Evolutionary conservation across 352 stramenopile species (phyloP), one percentile per base, ranked within the genome.

Genomic region (Pythium volutum): DNA sequence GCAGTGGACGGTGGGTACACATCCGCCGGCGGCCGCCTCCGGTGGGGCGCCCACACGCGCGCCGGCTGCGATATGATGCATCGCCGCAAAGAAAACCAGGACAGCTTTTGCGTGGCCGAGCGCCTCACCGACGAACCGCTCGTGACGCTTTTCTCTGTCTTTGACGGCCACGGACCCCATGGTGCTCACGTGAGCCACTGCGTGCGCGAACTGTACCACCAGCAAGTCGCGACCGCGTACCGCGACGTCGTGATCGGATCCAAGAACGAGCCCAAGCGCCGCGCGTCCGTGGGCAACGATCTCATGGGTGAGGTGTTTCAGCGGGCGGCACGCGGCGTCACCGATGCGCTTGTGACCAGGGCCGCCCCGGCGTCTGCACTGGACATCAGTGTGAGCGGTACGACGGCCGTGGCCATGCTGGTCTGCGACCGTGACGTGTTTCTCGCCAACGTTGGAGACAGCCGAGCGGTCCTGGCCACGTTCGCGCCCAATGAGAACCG

Each of bases 81-180:
- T n/a, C 78, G 84, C n/a, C 76, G 84, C 3, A 93, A 93, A 45
- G 81, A 93, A 66, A 93, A 93, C 65, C 84, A 93, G 62, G 84
- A 93, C 67, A 75, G 70, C 25, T 79, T 93, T 34, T 88, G 73
- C 38, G 71, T 93, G 18, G 74, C 67, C 50, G 81, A 91, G 47
- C 59, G 48, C 12, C 46, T 91, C 31, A 74, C 61, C 3, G 66
- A 79, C 5, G 79, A 88, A 39, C n/a, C 50, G 7, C 61, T 66
- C 47, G 50, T 73, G 16, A 87, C 76, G 46, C 84, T 91, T 45
- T 87, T 93, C 63, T 80, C 75, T 0, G 81, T 93, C 39, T 84
- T 91, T 46, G 84, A 93, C 70, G 84, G 84, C 39, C 84, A 91
- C 60, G 84, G 82, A 9, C 72, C 81, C 2, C 70, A 91, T 55